Conservation (phyloP, 225 moss, liverwort and hornwort species). For the Physcomitrium patens region DNA sequence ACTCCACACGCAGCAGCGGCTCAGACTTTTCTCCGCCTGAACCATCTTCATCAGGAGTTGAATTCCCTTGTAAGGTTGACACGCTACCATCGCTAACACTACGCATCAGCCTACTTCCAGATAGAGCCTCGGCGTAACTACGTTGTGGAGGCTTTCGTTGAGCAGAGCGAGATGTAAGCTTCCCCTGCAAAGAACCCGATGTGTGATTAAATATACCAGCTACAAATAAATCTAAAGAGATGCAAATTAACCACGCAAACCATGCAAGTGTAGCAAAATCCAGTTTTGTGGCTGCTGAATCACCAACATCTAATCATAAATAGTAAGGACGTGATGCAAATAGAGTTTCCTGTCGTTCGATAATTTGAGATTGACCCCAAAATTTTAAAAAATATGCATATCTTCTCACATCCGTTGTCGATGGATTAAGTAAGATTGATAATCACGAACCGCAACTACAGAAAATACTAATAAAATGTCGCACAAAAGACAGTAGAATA, state of each 20-base stretch:
- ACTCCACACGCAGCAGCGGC: slow-evolving; percentile 73
- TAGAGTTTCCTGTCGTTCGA: not conserved
- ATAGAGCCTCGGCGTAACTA: slow-evolving; percentile 64
- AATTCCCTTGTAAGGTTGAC: slow-evolving; percentile 49
- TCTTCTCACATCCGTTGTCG: not conserved
- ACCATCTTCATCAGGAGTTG: slow-evolving; percentile 41
- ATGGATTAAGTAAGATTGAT: not conserved
- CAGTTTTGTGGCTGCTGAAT: slow-evolving; percentile 9
- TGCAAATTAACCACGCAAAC: slow-evolving; percentile 5
- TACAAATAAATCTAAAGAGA: slow-evolving; percentile 1
- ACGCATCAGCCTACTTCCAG: slow-evolving; percentile 60
- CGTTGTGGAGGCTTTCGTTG: slow-evolving; percentile 59
- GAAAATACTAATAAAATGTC: slow-evolving; percentile 1
- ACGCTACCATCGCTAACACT: slow-evolving; percentile 67
- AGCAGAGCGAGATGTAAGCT: slow-evolving; percentile 53
- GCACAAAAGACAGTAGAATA: slow-evolving; percentile 24
- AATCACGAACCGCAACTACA: slow-evolving; percentile 9
- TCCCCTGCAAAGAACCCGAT: slow-evolving; percentile 47
- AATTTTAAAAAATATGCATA: not conserved
- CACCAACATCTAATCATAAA: slow-evolving; percentile 1
- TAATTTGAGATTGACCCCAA: slow-evolving; percentile 15
- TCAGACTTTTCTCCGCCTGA: slow-evolving; percentile 59
- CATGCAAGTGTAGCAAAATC: not conserved
- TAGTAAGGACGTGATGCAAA: not conserved
- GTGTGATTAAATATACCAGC: not conserved